These are phyloP conservation scores for Podaxis sp. DNA, from an alignment of 768 basidiomycete species.

Conservation along the genomic window DNA sequence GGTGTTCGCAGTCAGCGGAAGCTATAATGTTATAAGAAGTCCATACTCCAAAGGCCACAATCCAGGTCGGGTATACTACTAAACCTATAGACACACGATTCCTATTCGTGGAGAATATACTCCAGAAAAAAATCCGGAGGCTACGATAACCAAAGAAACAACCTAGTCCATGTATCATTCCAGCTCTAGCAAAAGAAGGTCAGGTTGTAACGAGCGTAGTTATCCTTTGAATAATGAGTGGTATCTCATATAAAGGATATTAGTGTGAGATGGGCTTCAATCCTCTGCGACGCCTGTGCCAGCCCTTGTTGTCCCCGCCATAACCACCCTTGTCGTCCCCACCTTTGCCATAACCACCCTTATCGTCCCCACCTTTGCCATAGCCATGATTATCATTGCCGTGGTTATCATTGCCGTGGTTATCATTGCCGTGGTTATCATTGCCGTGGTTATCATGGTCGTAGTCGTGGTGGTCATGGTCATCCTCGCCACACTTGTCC, in stretches of 20 bases:
- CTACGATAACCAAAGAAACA: background rate
- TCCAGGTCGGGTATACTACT: conserved; percentile 3
- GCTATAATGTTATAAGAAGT: background rate
- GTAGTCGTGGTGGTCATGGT: conserved; percentile 4
- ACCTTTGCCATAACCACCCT: background rate
- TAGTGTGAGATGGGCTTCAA: background rate
- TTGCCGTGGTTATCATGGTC: conserved; percentile 12
- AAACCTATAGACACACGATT: background rate
- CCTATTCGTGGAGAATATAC: conserved; percentile 6
- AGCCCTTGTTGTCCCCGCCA: background rate
- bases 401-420: conserved; percentile 3
- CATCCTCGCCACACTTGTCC: background rate
- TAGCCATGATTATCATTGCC: conserved; percentile 18
- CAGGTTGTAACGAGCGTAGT: background rate
- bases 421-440: background rate
- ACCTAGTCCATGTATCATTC: conserved; percentile 17
- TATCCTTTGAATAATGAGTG: background rate
- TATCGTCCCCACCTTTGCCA: background rate
- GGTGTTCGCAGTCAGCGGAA: too few relatives aligned
- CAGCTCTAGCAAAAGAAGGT: background rate
- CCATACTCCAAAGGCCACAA: background rate
- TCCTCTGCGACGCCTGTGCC: background rate
- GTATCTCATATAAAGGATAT: background rate
- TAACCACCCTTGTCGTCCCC: background rate
- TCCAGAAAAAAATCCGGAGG: background rate